Evolutionary conservation across 192 early-diverging fungal genomes (phyloP).

Genomic region (Radiomyces spectabilis): DNA sequence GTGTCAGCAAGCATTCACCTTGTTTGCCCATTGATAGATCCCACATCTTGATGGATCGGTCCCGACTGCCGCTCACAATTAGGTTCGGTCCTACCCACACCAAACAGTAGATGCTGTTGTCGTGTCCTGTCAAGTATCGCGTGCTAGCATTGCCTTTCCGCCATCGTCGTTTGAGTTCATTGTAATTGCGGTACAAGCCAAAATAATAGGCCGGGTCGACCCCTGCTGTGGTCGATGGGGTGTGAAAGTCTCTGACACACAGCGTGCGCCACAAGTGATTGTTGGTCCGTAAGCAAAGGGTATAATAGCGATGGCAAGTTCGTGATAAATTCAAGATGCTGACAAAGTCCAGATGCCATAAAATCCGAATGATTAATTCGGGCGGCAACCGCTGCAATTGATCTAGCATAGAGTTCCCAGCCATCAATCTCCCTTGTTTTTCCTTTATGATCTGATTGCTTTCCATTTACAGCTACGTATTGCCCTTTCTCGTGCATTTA

Average conservation of each 20-base stretch:
- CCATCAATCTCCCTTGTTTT: background rate
- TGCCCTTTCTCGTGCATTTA: too few relatives aligned
- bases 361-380: conserved; percentile 8
- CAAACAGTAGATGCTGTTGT: conserved; percentile 86
- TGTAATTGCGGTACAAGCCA: conserved; percentile 60
- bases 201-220: background rate
- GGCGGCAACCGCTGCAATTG: conserved; percentile 8
- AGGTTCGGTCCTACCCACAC: conserved; percentile 68
- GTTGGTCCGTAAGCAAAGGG: background rate
- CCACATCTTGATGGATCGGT: conserved; percentile 80
- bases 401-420: background rate
- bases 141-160: conserved; percentile 28
- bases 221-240: background rate
- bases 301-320: background rate
- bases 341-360: background rate
- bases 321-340: background rate
- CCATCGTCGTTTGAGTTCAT: conserved; percentile 58
- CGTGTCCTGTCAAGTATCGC: conserved; percentile 64
- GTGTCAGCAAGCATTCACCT: conserved; percentile 43
- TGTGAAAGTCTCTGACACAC: background rate
- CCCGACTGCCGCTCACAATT: conserved; percentile 74
- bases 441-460: background rate
- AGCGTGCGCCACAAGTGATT: conserved; percentile 11
- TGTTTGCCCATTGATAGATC: conserved; percentile 52
- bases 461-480: background rate